Conservation (phyloP, 2,329 filamentous ascomycete species). For the Coleophoma crateriformis region DNA sequence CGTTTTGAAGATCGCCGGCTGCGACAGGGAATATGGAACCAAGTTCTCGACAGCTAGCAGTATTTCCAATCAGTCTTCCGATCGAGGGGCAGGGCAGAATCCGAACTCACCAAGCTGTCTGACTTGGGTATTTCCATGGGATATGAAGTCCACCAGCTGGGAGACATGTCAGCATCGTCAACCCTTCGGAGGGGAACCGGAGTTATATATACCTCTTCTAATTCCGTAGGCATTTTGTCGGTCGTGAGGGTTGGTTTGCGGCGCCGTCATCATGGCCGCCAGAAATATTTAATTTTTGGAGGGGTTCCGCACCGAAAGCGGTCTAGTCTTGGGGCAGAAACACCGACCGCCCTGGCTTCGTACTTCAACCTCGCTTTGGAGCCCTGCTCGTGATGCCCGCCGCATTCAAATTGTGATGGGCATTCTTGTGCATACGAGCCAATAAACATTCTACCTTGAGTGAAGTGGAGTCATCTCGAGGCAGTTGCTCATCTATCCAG, state of each 20-base stretch:
- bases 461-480: too few species aligned
- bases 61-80: conserved; percentile 13
- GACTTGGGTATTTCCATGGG: conserved; percentile 87
- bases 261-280: background rate
- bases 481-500: too few species aligned
- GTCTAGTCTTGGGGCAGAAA: background rate
- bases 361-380: too few species aligned
- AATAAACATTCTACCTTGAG: too few species aligned
- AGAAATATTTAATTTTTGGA: conserved; percentile 4
- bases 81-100: background rate
- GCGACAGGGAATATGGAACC: conserved; percentile 70
- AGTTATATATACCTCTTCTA: conserved; percentile 59
- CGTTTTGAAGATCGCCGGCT: conserved; percentile 79
- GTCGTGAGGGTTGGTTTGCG: background rate
- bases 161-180: conserved; percentile 5
- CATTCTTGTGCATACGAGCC: too few species aligned
- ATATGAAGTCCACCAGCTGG: conserved; percentile 88
- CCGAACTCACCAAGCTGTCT: conserved; percentile 62
- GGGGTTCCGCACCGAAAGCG: conserved; percentile 1
- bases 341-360: too few species aligned
- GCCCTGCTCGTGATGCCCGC: too few species aligned
- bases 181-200: background rate
- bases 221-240: conserved; percentile 61
- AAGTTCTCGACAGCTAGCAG: conserved; percentile 72
- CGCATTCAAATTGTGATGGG: too few species aligned